Base-by-base conservation (phyloP, 139 green algal genomes). In the Edaphochlamys debaryana region DNA sequence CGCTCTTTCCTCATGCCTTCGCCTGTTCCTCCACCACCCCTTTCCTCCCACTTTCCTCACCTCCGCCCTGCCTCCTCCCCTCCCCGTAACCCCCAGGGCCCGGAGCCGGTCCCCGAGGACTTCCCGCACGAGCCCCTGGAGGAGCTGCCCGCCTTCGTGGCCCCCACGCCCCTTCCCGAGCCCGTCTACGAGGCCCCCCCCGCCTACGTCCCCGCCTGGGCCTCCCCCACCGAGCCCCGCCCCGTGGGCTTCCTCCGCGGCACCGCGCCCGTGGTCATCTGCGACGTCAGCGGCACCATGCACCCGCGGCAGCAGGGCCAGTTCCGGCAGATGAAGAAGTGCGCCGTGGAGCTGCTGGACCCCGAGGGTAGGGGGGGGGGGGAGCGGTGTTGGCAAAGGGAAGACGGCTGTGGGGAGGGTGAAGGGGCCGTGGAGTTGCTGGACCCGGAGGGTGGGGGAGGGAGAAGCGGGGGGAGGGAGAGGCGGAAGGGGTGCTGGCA, bases 221-320 rank as follows among this genome's bases (percentile, higher is more conserved):
- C 79, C 36, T 58, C 87, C 1, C 92, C 92, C 23, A 79, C 84
- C 32, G 90, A 94, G 77, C 92, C 91, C 4, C 56, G 87, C 17
- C 92, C 92, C 5, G 73, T 95, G 29, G 91, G 91, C 78, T 94
- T 95, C 73, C 74, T 94, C 75, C 82, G 87, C 23, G 91, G 92
- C 60, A 67, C 60, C 30, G 90, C 90, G 0, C 92, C 92, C 9
- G 67, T 95, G 52, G 4, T 94, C 17, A 85, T 94, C 56, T 77
- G 92, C 67, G 91, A 94, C 62, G 90, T 94, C 29, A 82, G 60
- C 20, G 91, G 91, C 30, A 94, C 91, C 19, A 91, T 94, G 86
- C 82, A 93, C 69, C 89, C 91, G 9, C 67, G 80, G 63, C 76
- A 86, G 82, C 67, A 69, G 79, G 79, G 67, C 37, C 50, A 42